phyloP scores from a whole-genome alignment of 768 basidiomycete species.

The Vishniacozyma victoriae region DNA sequence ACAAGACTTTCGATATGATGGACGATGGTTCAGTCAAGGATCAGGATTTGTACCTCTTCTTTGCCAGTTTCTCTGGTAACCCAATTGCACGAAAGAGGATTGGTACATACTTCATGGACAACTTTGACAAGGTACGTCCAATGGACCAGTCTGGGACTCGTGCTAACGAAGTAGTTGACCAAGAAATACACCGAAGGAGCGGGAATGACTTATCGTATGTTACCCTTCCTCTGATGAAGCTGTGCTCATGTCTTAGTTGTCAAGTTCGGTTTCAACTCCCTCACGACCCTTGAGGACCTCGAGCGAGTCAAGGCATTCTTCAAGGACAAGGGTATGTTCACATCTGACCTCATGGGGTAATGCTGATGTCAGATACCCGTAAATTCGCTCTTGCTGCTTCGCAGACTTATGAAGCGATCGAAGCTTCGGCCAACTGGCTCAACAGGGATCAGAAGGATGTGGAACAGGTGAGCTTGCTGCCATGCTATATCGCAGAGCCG shows the following conservation, averaged over 20 bases:
- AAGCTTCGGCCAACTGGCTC: conserved; percentile 44
- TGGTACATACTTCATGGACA: conserved; percentile 61
- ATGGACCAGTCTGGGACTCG: background rate
- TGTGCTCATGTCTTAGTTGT: conserved; percentile 16
- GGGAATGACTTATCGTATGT: conserved; percentile 35
- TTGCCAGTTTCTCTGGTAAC: conserved; percentile 54
- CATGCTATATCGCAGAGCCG: background rate
- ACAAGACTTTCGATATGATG: conserved; percentile 62
- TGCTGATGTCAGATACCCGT: conserved; percentile 16
- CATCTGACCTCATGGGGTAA: background rate
- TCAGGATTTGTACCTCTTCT: conserved; percentile 46
- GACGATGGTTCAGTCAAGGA: conserved; percentile 49
- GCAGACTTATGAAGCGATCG: conserved; percentile 45
- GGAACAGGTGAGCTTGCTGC: conserved; percentile 28
- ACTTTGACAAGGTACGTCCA: conserved; percentile 57
- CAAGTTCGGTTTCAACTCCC: conserved; percentile 50
- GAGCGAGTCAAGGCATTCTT: conserved; percentile 61
- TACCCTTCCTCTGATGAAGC: background rate
- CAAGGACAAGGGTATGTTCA: conserved; percentile 53
- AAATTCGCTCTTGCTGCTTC: conserved; percentile 42
- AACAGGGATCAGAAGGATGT: conserved; percentile 44
- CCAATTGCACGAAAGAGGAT: conserved; percentile 54
- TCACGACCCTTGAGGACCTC: conserved; percentile 67
- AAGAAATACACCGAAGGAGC: conserved; percentile 64
- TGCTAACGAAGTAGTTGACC: conserved; percentile 49